phyloP scores from a whole-genome alignment of 441 rosid species.

The Populus trichocarpa region DNA sequence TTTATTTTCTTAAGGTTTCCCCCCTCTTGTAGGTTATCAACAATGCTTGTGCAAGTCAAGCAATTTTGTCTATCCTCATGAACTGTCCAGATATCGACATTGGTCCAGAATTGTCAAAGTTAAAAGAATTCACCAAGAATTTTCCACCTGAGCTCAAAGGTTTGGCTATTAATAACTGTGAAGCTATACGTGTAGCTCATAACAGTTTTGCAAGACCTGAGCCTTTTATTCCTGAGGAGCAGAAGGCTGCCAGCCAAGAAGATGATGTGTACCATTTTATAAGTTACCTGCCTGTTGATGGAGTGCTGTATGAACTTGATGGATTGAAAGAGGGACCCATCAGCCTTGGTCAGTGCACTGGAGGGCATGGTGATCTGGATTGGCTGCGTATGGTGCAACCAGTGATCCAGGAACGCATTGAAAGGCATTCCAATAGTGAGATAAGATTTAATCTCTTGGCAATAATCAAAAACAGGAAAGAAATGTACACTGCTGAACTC shows the following conservation, averaged over 20 bases:
- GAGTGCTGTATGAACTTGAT: slow-evolving; percentile 90
- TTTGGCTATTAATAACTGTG: slow-evolving; percentile 96
- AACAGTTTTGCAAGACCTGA: slow-evolving; percentile 97
- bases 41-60: slow-evolving; percentile 99
- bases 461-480: slow-evolving; percentile 81
- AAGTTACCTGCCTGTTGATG: slow-evolving; percentile 89
- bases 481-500: slow-evolving; percentile 72
- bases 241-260: slow-evolving; percentile 75
- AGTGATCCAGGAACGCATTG: slow-evolving; percentile 88
- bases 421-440: slow-evolving; percentile 83
- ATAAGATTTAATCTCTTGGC: slow-evolving; percentile 97
- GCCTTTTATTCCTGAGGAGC: slow-evolving; percentile 91
- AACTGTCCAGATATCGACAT: slow-evolving; percentile 84
- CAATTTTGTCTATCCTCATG: slow-evolving; percentile 84
- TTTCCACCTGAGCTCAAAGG: slow-evolving; percentile 96
- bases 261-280: slow-evolving; percentile 96
- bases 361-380: slow-evolving; percentile 56
- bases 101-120: slow-evolving; percentile 74
- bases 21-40: slow-evolving; percentile 33
- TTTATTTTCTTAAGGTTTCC: slow-evolving; percentile 1
- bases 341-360: slow-evolving; percentile 76
- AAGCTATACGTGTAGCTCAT: slow-evolving; percentile 84
- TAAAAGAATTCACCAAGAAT: slow-evolving; percentile 86
- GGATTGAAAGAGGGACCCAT: slow-evolving; percentile 96
- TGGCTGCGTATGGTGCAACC: slow-evolving; percentile 93